Percentiles rank a stretch among this genome's conserved stretches.
phyloP scores from a whole-genome alignment of 2,329 filamentous ascomycete genomes.

The Diaporthe sp. region DNA sequence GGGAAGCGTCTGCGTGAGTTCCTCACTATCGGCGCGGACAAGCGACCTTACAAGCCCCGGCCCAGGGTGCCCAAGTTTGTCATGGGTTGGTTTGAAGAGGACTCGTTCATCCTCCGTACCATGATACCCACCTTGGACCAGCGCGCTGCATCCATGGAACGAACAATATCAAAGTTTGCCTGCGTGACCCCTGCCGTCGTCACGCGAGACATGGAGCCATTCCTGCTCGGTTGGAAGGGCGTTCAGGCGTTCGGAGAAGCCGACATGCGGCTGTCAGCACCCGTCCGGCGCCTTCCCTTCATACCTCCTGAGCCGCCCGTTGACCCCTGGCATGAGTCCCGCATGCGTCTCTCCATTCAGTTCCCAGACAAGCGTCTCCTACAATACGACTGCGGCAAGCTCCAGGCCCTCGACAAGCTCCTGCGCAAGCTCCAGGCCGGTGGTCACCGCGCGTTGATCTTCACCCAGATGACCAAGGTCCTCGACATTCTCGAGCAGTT shows the following conservation, averaged over 20 bases:
- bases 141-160: slow-evolving; percentile 79
- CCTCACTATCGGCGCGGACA: slow-evolving; percentile 74
- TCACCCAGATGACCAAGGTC: slow-evolving; percentile 99
- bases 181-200: slow-evolving; percentile 93
- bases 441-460: slow-evolving; percentile 94
- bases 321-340: slow-evolving; percentile 94
- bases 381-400: slow-evolving; percentile 97
- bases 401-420: slow-evolving; percentile 89
- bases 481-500: slow-evolving; percentile 98
- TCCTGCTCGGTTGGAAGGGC: slow-evolving; percentile 74
- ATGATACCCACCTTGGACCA: slow-evolving; percentile 83
- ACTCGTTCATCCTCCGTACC: slow-evolving; percentile 72
- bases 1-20: slow-evolving; percentile 83
- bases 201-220: slow-evolving; percentile 79
- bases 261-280: slow-evolving; percentile 70
- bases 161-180: slow-evolving; percentile 86
- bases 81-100: slow-evolving; percentile 81
- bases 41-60: slow-evolving; percentile 70
- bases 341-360: slow-evolving; percentile 92
- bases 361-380: slow-evolving; percentile 97
- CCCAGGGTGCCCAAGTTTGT: slow-evolving; percentile 73
- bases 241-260: slow-evolving; percentile 69
- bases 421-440: slow-evolving; percentile 89
- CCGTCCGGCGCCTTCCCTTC: slow-evolving; percentile 68
- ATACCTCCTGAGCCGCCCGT: slow-evolving; percentile 68